Evolutionary conservation across 192 early-diverging fungal species (phyloP).

Genomic region (Obelidium mucronatum): DNA sequence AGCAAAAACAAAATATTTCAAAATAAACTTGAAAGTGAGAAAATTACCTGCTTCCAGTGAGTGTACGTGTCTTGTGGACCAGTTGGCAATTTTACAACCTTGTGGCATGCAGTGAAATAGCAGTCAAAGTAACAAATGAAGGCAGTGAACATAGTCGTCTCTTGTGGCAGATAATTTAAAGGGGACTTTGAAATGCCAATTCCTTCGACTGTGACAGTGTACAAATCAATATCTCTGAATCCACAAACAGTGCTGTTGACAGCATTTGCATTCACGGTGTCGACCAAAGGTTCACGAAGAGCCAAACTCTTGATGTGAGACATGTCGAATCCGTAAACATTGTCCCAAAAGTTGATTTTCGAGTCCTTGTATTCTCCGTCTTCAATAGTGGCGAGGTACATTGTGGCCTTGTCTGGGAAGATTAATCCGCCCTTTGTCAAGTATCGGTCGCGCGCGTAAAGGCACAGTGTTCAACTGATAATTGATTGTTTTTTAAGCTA

Average conservation of each 20-base stretch:
- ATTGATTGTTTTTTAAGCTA: too few species aligned
- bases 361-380: slow-evolving; percentile 95
- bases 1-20: neutral
- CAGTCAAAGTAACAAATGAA: slow-evolving; percentile 99
- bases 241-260: slow-evolving; percentile 80
- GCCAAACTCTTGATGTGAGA: slow-evolving; percentile 90
- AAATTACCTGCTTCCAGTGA: slow-evolving; percentile 95
- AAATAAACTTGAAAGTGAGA: slow-evolving; percentile 8
- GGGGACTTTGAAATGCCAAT: slow-evolving; percentile 80
- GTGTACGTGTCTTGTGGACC: slow-evolving; percentile 88
- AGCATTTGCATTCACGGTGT: slow-evolving; percentile 88
- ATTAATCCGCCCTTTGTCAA: slow-evolving; percentile 90
- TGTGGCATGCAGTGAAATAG: slow-evolving; percentile 90
- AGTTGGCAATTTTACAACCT: slow-evolving; percentile 79
- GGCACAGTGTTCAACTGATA: slow-evolving; percentile 89
- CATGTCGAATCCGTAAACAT: slow-evolving; percentile 98
- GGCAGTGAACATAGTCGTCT: slow-evolving; percentile 90
- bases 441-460: slow-evolving; percentile 94
- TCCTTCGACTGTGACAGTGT: slow-evolving; percentile 90
- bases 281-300: slow-evolving; percentile 92
- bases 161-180: slow-evolving; percentile 77
- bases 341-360: slow-evolving; percentile 91
- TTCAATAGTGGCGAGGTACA: slow-evolving; percentile 90
- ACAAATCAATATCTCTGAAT: slow-evolving; percentile 81
- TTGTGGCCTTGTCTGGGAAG: slow-evolving; percentile 85